Percentiles rank a stretch among this genome's conserved stretches.
Evolutionary conservation across 306 rosid genomes (phyloP).

Genomic region (Fagus crenata): DNA sequence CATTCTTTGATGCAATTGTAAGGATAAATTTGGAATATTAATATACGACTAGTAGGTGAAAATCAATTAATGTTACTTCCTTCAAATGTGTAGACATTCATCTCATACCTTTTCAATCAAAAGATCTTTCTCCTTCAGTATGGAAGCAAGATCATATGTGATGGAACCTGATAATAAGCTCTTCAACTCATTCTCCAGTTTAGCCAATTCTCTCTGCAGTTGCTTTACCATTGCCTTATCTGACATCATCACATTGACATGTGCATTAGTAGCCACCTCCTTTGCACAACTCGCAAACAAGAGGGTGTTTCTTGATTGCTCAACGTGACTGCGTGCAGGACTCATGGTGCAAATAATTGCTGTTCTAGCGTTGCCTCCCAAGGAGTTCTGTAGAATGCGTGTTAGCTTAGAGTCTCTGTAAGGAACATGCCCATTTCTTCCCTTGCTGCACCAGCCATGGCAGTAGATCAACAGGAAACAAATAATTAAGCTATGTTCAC

Average conservation of each 20-base stretch:
- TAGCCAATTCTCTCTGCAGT: slow-evolving; percentile 66
- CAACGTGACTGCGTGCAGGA: slow-evolving; percentile 76
- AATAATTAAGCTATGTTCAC: not conserved
- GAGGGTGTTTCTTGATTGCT: slow-evolving; percentile 86
- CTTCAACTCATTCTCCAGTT: slow-evolving; percentile 65
- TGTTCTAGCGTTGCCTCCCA: slow-evolving; percentile 94
- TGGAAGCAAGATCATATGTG: slow-evolving; percentile 30
- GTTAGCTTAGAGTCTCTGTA: slow-evolving; percentile 90
- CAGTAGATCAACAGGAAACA: not conserved
- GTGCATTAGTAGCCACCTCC: slow-evolving; percentile 83
- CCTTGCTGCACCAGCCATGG: slow-evolving; percentile 63
- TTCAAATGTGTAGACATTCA: not conserved
- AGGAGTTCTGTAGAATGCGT: slow-evolving; percentile 84
- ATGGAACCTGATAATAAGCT: slow-evolving; percentile 43
- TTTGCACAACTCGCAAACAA: slow-evolving; percentile 86
- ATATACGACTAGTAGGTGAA: too few relatives aligned
- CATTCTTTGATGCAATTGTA: not conserved
- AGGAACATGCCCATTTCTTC: slow-evolving; percentile 77
- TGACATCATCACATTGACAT: slow-evolving; percentile 67
- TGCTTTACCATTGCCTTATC: slow-evolving; percentile 87
- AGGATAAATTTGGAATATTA: not conserved
- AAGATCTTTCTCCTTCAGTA: slow-evolving; percentile 78
- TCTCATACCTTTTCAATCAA: slow-evolving; percentile 63
- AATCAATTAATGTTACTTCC: too few relatives aligned
- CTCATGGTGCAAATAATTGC: slow-evolving; percentile 90